Percentiles rank a stretch among this genome's conserved stretches.
Evolutionary conservation across 306 rosid genomes (phyloP).

Genomic region (Lathyrus sativus): DNA sequence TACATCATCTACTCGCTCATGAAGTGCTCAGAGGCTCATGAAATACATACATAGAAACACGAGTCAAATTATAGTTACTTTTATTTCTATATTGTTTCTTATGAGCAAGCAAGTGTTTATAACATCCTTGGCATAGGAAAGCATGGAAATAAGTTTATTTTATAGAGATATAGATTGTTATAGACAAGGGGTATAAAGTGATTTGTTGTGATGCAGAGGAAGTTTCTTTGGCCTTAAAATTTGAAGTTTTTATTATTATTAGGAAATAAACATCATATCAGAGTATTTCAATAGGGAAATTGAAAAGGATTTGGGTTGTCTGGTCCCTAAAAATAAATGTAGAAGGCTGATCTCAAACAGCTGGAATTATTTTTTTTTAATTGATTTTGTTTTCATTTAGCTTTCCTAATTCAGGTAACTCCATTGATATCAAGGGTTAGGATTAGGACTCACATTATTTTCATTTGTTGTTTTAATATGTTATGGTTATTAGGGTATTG

Average conservation of each 20-base stretch:
- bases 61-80: constrained; percentile 33
- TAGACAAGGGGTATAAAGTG: constrained; percentile 33
- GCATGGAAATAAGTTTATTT: constrained; percentile 38
- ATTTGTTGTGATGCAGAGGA: constrained; percentile 6
- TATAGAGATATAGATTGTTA: constrained; percentile 25
- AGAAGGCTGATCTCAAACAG: no score
- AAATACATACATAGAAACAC: constrained; percentile 18
- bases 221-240: constrained; percentile 13
- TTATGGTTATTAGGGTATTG: no score
- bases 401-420: no score
- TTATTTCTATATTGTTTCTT: constrained; percentile 30
- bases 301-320: neutral
- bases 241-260: neutral
- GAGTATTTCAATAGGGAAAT: neutral
- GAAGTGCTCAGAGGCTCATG: constrained; percentile 48
- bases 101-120: constrained; percentile 36
- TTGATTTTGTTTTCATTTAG: no score
- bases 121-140: constrained; percentile 26
- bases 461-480: no score
- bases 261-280: constrained; percentile 3
- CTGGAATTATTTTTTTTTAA: no score
- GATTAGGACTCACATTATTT: no score
- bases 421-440: no score
- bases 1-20: constrained; percentile 62
- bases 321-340: no score